A percentile compares a stretch with the other conserved stretches of the same genome.
These are phyloP conservation scores for Exophiala mesophila DNA, from an alignment of 2,329 filamentous ascomycete species.

Conservation along the genomic window DNA sequence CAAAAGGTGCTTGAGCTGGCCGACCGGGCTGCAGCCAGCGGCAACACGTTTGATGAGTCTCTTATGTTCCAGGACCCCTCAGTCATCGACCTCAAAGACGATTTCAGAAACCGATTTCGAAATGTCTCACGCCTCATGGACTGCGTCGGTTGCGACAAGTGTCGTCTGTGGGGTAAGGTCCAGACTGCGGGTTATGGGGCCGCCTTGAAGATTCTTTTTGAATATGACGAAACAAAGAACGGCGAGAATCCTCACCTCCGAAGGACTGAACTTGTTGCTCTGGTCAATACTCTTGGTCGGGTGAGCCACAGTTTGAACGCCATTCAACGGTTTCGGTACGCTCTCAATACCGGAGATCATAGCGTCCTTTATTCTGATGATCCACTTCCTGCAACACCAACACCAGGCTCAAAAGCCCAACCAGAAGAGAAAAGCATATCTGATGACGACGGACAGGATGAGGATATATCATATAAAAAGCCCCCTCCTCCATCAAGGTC, in stretches of 20 bases:
- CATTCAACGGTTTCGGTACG: slow-evolving; percentile 64
- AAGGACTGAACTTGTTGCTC: slow-evolving; percentile 85
- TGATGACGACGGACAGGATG: slow-evolving; percentile 30
- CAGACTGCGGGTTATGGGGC: slow-evolving; percentile 94
- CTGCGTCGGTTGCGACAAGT: slow-evolving; percentile 98
- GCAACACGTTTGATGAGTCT: slow-evolving; percentile 86
- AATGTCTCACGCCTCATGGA: slow-evolving; percentile 98
- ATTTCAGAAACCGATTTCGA: slow-evolving; percentile 94
- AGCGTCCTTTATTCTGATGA: slow-evolving; percentile 14
- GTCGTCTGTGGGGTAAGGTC: slow-evolving; percentile 93
- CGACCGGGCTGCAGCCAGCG: slow-evolving; percentile 59
- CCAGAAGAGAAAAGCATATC: background rate
- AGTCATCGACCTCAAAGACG: slow-evolving; percentile 77
- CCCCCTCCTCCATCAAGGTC: slow-evolving; percentile 34
- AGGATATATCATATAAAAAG: slow-evolving; percentile 29
- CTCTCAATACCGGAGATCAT: slow-evolving; percentile 34
- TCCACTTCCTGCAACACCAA: slow-evolving; percentile 5
- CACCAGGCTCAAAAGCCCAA: background rate
- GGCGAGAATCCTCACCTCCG: slow-evolving; percentile 66
- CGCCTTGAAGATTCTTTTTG: slow-evolving; percentile 91
- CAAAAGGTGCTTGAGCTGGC: slow-evolving; percentile 75
- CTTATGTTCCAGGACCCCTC: slow-evolving; percentile 77
- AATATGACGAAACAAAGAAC: slow-evolving; percentile 68
- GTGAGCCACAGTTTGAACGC: slow-evolving; percentile 76
- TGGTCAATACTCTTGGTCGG: slow-evolving; percentile 89